Evolutionary conservation across 1,284 basidiomycete species (phyloP).

Genomic region (Moesziomyces globuligerus): DNA sequence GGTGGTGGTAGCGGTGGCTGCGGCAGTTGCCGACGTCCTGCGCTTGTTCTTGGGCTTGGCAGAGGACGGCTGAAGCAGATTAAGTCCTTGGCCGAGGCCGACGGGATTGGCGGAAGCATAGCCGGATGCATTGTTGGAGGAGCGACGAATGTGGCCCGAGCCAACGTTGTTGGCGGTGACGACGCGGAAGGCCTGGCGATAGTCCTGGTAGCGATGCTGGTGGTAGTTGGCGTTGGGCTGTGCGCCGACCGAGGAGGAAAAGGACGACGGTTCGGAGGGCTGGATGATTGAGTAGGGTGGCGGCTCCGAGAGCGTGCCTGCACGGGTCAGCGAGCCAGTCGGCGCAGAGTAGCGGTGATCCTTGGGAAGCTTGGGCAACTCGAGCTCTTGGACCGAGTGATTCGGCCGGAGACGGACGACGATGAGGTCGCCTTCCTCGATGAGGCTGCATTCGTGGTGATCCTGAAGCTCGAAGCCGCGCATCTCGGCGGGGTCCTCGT

Average conservation of each 20-base stretch:
- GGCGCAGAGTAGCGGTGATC: conserved; percentile 56
- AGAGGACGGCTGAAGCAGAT: conserved; percentile 22
- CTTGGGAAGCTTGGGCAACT: conserved; percentile 53
- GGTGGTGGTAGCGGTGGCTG: neutral
- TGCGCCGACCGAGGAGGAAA: conserved; percentile 62
- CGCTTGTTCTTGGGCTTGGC: conserved; percentile 22
- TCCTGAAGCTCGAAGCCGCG: conserved; percentile 59
- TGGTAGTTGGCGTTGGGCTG: conserved; percentile 65
- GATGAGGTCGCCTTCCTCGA: conserved; percentile 64
- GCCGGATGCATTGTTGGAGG: conserved; percentile 5
- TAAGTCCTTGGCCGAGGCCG: conserved; percentile 25
- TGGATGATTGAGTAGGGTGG: conserved; percentile 54
- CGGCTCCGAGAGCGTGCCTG: conserved; percentile 50
- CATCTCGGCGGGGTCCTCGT: conserved; percentile 10
- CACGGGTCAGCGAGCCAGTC: conserved; percentile 38
- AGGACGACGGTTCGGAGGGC: conserved; percentile 63
- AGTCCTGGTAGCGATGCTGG: conserved; percentile 56
- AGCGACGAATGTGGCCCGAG: conserved; percentile 39
- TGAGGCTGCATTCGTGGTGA: conserved; percentile 63
- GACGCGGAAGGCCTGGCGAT: conserved; percentile 56
- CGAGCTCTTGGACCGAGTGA: conserved; percentile 49
- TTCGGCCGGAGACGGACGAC: conserved; percentile 51
- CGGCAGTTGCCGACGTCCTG: conserved; percentile 10
- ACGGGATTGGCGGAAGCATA: conserved; percentile 13
- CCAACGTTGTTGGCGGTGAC: conserved; percentile 49